Evolutionary conservation across 345 rosid species (phyloP), one percentile per base, ranked within the genome.

Genomic region (Mangifera indica): DNA sequence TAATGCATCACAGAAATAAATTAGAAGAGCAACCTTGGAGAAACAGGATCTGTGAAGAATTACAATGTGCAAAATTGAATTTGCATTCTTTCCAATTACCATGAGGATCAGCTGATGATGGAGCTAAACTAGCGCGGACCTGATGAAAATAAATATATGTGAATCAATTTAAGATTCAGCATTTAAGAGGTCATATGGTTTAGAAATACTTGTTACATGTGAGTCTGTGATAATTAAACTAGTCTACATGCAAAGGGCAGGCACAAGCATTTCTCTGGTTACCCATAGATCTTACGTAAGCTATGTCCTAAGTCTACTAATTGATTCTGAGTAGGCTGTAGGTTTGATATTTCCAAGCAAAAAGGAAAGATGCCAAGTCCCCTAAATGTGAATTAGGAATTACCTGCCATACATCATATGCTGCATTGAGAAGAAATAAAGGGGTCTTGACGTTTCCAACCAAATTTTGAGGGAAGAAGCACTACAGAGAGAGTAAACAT

Each of bases 321-420:
- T 15, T 52, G 59, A 15, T 52, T 67, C 18, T 18, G 60, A n/a
- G 18, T 29, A 52, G 70, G n/a, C 21, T 15, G 11, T 8, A 5
- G 20, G 49, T 53, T 9, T 52, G 71, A 51, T 15, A 15, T 11
- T 10, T 32, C 7, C 18, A 48, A 0, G 26, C 54, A 12, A 29
- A 51, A 66, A n/a, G 1, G 21, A 22, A 22, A 13, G 52, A 24
- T 13, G 40, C 1, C n/a, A 51, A 49, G 56, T 51, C 46, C 3
- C 0, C 7, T 66, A 22, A 3, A 10, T 56, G 22, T 4, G 73
- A 81, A 73, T 72, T 76, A 8, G 46, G 60, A 66, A 29, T 60
- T 84, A 92, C 98, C 96, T 92, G 96, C 98, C 98, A 90, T 0
- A 80, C 67, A 76, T 92, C 98, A 51, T 92, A 92, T 20, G 96